A percentile compares a stretch with the other conserved stretches of the same genome.
These are phyloP conservation scores for Epichloe sp. DNA, from an alignment of 2,329 filamentous ascomycete genomes.

Conservation along the genomic window DNA sequence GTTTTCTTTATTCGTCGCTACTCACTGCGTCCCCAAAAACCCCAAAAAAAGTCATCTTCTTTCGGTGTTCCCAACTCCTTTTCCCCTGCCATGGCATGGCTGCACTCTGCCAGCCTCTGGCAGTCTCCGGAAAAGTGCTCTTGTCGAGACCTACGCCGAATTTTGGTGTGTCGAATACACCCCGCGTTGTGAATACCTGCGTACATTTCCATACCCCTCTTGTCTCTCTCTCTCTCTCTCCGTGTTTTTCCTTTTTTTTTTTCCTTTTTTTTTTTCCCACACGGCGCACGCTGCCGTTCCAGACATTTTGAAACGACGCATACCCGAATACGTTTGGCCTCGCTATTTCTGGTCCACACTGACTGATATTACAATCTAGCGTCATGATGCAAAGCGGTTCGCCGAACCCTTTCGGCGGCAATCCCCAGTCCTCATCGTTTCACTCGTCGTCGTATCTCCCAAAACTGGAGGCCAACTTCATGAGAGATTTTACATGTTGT, in stretches of 20 bases:
- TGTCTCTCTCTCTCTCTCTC: not conserved
- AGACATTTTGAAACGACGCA: not conserved
- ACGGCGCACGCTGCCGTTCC: too few species aligned
- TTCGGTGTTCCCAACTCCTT: too few species aligned
- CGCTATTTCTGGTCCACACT: not conserved
- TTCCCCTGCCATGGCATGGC: conserved; percentile 6
- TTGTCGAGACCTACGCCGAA: too few species aligned
- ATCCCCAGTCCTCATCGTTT: conserved; percentile 81
- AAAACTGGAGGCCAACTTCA: conserved; percentile 93
- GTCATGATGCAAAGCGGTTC: conserved; percentile 94
- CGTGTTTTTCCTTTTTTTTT: not conserved
- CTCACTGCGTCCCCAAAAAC: not conserved
- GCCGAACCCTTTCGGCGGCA: conserved; percentile 48
- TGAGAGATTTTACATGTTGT: conserved; percentile 95
- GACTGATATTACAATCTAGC: conserved; percentile 31
- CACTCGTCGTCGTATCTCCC: conserved; percentile 95
- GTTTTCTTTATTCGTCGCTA: not conserved
- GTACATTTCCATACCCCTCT: too few species aligned
- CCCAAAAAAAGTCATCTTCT: too few species aligned
- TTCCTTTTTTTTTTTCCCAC: too few species aligned
- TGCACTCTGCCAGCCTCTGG: conserved; percentile 7
- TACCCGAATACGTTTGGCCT: too few species aligned
- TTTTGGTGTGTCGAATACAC: too few species aligned
- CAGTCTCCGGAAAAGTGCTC: too few species aligned
- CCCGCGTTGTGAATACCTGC: too few species aligned